Percentiles rank a stretch among this genome's conserved stretches.
Evolutionary conservation across 768 basidiomycete genomes (phyloP).

Genomic region (Xanthoconium purpureum): DNA sequence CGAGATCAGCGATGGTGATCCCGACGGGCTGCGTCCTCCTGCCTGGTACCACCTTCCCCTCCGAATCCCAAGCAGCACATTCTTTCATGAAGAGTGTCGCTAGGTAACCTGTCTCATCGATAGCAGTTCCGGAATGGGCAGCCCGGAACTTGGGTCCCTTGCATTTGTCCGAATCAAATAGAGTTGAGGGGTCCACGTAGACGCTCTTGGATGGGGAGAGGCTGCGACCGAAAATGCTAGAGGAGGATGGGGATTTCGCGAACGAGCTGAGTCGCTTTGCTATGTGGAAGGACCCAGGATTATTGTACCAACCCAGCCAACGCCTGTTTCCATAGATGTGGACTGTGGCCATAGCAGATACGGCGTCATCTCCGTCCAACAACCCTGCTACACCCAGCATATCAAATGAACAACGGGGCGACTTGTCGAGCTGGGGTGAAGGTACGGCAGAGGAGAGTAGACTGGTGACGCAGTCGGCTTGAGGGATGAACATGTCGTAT

Average conservation of each 20-base stretch:
- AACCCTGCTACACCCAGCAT: conserved; percentile 25
- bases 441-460: not conserved
- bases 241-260: conserved; percentile 9
- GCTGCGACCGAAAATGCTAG: not conserved
- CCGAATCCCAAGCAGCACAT: conserved; percentile 8
- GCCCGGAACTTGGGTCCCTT: conserved; percentile 57
- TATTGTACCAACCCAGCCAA: conserved; percentile 37
- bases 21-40: conserved; percentile 10
- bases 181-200: conserved; percentile 15
- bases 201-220: conserved; percentile 8
- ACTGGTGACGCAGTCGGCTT: not conserved
- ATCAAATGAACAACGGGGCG: conserved; percentile 18
- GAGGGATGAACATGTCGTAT: not conserved
- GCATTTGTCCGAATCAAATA: conserved; percentile 15
- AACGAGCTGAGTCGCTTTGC: conserved; percentile 22
- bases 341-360: conserved; percentile 28
- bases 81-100: conserved; percentile 45
- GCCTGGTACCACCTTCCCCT: conserved; percentile 9
- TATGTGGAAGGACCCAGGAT: conserved; percentile 32
- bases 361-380: conserved; percentile 32
- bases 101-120: conserved; percentile 46
- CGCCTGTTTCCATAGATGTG: conserved; percentile 26
- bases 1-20: conserved; percentile 11
- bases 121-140: conserved; percentile 58
- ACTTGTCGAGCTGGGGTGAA: not conserved